Evolutionary conservation across 2,329 filamentous ascomycete genomes (phyloP), one percentile per base, ranked within the genome.

Genomic region (Pseudovirgaria hyperparasitica): DNA sequence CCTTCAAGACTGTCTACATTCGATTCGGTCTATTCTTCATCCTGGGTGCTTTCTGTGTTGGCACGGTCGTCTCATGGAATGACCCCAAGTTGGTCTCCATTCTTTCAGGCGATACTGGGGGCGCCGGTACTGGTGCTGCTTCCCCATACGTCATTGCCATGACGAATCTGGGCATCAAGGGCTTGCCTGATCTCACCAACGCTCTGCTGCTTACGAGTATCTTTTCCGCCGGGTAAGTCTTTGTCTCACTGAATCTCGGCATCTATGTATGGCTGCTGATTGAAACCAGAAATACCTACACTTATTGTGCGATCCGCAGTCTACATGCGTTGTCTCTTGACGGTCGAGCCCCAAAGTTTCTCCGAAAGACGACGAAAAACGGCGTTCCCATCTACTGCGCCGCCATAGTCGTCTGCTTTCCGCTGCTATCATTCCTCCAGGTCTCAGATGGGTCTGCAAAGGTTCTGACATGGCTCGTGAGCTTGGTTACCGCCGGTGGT

Each of bases 321-420:
- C 43, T 70, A 21, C 69, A 70, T 45, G 58, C 62, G 13, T 50
- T 71, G 13, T 55, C 66, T 2, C 54, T 69, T 4, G 63, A 70
- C 33, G 65, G 66, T 9, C 54, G 61, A 22, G 67, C 67, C 0
- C 67, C 67, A 1, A 55, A 51, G 23, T 45, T 76, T 42, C 58
- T 79, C 13, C 60, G 62, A 35, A 65, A 69, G 46, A 71, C 64
- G 43, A 78, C 66, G 7, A 62, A 58, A 37, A 63, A 65, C 8
- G 75, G 75, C 42, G 70, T 90, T 0, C 82, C 82, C 0, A 65
- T 84, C 35, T 82, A 79, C 52, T 81, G 75, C 43, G 79, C 87
- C 20, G 36, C 51, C 2, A 50, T 75, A 16, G 76, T 80, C 1
- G 63, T 84, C 24, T 48, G 69, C 4, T 72, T 90, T 40, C 69